Conservation (phyloP, 257 asterid genomes). For the Primulina tabacum region DNA sequence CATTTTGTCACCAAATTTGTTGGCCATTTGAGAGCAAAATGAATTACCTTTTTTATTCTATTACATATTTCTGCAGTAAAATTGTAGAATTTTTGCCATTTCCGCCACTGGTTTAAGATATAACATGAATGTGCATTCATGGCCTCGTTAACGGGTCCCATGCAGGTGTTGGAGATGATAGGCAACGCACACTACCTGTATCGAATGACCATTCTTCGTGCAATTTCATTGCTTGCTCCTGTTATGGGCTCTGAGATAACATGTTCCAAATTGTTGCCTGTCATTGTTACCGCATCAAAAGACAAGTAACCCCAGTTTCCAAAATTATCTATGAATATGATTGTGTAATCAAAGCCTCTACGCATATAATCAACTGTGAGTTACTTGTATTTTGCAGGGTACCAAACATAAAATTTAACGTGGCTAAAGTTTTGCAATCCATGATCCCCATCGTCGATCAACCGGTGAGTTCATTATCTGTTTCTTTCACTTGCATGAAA, state of each 20-base stretch:
- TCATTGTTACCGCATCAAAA: conserved; percentile 63
- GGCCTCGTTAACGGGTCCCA: not conserved
- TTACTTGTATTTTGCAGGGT: conserved; percentile 47
- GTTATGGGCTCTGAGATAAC: conserved; percentile 96
- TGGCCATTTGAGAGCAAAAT: no score
- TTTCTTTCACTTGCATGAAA: conserved; percentile 7
- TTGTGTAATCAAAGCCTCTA: not conserved
- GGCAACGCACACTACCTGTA: conserved; percentile 76
- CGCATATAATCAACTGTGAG: conserved; percentile 8
- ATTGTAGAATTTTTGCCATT: not conserved
- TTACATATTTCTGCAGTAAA: no score
- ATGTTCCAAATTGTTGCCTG: conserved; percentile 78
- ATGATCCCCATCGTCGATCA: conserved; percentile 79
- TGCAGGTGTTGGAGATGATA: conserved; percentile 78
- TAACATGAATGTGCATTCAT: not conserved
- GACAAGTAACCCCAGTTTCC: conserved; percentile 51
- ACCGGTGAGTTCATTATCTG: conserved; percentile 50
- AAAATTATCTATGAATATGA: conserved; percentile 15
- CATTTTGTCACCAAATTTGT: no score
- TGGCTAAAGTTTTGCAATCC: conserved; percentile 89
- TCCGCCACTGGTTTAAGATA: not conserved
- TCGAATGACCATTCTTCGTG: conserved; percentile 78
- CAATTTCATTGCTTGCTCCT: conserved; percentile 84
- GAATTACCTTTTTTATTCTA: no score
- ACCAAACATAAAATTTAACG: conserved; percentile 87